Percentiles rank a stretch among this genome's conserved stretches.
Conservation (phyloP, 306 rosid species). For the Chamaecrista fasciculata region DNA sequence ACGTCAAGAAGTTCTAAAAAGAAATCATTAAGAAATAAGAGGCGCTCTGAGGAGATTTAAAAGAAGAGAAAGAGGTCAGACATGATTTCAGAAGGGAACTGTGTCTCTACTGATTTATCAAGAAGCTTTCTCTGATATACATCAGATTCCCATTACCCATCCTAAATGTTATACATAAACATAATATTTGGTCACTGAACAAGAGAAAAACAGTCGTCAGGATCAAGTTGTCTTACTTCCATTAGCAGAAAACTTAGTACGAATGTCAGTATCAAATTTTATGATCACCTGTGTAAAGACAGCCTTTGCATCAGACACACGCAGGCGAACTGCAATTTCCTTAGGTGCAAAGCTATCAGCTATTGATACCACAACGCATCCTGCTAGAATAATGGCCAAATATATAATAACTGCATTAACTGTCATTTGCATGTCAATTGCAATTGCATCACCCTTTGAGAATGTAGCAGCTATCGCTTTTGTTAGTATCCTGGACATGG, state of each 20-base stretch:
- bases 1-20: not conserved
- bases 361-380: slow-evolving; percentile 83
- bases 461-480: slow-evolving; percentile 61
- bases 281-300: slow-evolving; percentile 76
- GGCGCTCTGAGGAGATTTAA: not conserved
- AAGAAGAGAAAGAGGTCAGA: not conserved
- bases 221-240: not conserved
- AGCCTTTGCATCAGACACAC: slow-evolving; percentile 72
- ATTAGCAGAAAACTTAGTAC: slow-evolving; percentile 12
- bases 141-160: not conserved
- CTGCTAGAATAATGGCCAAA: slow-evolving; percentile 72
- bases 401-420: slow-evolving; percentile 72
- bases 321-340: slow-evolving; percentile 78
- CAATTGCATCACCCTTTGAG: slow-evolving; percentile 84
- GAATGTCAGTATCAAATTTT: slow-evolving; percentile 6
- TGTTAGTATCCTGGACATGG: slow-evolving; percentile 70
- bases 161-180: not conserved
- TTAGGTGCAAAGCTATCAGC: slow-evolving; percentile 86
- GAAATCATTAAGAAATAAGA: not conserved
- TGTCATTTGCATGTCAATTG: slow-evolving; percentile 93
- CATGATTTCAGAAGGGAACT: not conserved
- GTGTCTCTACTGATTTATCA: not conserved
- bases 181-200: slow-evolving; percentile 4
- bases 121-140: not conserved
- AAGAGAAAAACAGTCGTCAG: slow-evolving; percentile 5